Evolutionary conservation across 1,139 yeast species (phyloP).

Genomic region (Suhomyces maxii): DNA sequence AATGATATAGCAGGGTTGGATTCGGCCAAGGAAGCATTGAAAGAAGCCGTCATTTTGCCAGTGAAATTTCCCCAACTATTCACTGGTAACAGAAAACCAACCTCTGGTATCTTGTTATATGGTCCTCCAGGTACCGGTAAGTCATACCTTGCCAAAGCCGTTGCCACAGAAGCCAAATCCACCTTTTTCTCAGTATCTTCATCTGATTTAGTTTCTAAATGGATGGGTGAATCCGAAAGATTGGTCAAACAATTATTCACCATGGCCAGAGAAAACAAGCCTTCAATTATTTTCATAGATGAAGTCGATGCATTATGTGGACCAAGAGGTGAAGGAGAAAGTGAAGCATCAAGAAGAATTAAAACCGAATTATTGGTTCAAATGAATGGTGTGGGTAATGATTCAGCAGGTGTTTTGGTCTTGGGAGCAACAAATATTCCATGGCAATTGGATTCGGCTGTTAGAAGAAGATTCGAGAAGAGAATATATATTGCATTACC

Average conservation of each 20-base stretch:
- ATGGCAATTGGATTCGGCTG: conserved; percentile 98
- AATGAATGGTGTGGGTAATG: conserved; percentile 99
- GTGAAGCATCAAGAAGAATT: conserved; percentile 94
- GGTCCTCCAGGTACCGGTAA: conserved; percentile 99
- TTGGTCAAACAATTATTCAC: conserved; percentile 89
- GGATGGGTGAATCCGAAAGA: conserved; percentile 99
- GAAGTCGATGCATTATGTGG: conserved; percentile 98
- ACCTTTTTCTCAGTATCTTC: conserved; percentile 95
- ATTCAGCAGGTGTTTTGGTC: conserved; percentile 87
- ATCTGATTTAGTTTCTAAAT: conserved; percentile 90
- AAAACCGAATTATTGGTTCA: conserved; percentile 95
- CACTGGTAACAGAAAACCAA: conserved; percentile 91
- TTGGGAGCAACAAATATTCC: conserved; percentile 98
- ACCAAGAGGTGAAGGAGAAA: conserved; percentile 97
- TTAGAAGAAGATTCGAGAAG: conserved; percentile 92
- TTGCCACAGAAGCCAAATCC: conserved; percentile 96
- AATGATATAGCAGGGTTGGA: conserved; percentile 95
- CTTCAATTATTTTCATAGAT: conserved; percentile 93
- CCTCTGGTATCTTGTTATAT: conserved; percentile 85
- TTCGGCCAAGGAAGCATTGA: conserved; percentile 91
- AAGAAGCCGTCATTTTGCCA: conserved; percentile 96
- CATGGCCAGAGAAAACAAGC: conserved; percentile 95
- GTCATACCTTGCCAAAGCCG: conserved; percentile 94
- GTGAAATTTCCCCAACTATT: conserved; percentile 93
- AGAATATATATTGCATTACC: conserved; percentile 95